Evolutionary conservation across 2,329 filamentous ascomycete species (phyloP).

Genomic region (Neurospora sp.): DNA sequence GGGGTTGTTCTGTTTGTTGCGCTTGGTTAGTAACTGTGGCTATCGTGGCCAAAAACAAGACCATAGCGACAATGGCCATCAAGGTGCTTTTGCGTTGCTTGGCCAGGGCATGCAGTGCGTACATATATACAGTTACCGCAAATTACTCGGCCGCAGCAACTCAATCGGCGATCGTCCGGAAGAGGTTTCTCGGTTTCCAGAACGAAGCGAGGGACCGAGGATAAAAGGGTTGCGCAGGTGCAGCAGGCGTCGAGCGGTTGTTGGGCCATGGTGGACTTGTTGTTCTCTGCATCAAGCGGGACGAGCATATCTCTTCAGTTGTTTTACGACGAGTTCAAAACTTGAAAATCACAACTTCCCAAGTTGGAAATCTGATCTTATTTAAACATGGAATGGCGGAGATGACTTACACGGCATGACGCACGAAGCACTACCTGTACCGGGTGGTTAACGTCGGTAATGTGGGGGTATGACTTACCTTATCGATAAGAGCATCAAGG

Average conservation of each 20-base stretch:
- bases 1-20: slow-evolving; percentile 42
- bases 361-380: neutral
- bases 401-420: neutral
- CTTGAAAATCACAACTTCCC: neutral
- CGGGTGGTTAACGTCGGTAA: neutral
- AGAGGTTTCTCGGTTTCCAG: slow-evolving; percentile 52
- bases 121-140: slow-evolving; percentile 62
- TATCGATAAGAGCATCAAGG: neutral
- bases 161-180: slow-evolving; percentile 49
- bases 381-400: neutral
- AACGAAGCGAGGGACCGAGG: slow-evolving; percentile 36
- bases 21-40: slow-evolving; percentile 4
- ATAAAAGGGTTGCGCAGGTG: slow-evolving; percentile 57
- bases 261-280: neutral
- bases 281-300: neutral
- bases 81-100: neutral
- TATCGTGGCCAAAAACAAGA: neutral
- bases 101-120: neutral
- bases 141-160: slow-evolving; percentile 62
- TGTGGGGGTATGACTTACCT: neutral
- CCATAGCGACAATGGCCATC: neutral
- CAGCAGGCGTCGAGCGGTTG: slow-evolving; percentile 46
- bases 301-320: neutral
- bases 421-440: neutral
- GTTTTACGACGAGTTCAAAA: neutral